Base-by-base conservation (phyloP, 768 basidiomycete species). In the Russula ochroleuca region DNA sequence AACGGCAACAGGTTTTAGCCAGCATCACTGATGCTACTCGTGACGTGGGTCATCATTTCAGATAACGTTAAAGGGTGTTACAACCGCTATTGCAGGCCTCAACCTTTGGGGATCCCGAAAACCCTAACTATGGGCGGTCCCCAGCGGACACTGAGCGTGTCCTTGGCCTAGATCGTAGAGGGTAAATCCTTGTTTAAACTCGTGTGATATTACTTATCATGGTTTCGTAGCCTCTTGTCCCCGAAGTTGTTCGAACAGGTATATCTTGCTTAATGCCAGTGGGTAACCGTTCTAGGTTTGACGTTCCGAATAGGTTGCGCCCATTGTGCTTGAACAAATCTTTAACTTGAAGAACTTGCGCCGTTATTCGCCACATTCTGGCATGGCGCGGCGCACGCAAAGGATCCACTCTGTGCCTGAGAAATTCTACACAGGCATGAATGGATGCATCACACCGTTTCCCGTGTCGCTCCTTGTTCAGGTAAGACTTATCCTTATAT, bases 401-500 rank as follows among this genome's bases (percentile, higher is more conserved):
- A 41, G 5, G 5, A 31, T 47, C n/a, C 54, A 49, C n/a, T 33
- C 23, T n/a, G 64, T 63, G 3, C 63, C 58, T 11, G 41, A 65
- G 57, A 40, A 57, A 6, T 50, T 55, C 50, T 70, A 70, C 45
- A 23, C 53, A 15, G 58, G 67, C 55, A 21, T 50, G 10, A 59
- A 66, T 48, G 67, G 70, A 3, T n/a, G n/a, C 28, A 19, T 61
- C 15, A 71, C 69, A 13, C 70, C 68, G 4, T 71, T 71, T 62
- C 70, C 70, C 3, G 59, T 52, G 31, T 68, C 70, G 21, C 57
- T 71, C 40, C 8, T 71, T 21, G 61, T 70, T 49, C 67, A 71
- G 65, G 70, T 71, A 49, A 14, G 69, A 57, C 6, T 35, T 45
- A 17, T 40, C 33, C 33, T 53, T 3, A 11, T n/a, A 10, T 23